Conservation (phyloP, 805 yeast genomes). For the Saturnispora silvae region DNA sequence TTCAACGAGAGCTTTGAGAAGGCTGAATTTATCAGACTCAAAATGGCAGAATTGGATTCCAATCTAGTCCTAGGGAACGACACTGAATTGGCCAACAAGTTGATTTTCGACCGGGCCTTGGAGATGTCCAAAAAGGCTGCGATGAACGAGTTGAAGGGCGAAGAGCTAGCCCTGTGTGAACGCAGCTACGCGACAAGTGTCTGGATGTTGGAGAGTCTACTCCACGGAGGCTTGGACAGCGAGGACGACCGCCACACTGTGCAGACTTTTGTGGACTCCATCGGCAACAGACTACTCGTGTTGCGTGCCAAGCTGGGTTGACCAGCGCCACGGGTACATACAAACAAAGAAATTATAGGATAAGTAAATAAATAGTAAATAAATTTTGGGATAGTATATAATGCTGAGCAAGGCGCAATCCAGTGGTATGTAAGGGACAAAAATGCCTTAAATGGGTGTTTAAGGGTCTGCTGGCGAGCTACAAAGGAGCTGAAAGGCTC, state of each 20-base stretch:
- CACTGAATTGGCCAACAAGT: slow-evolving; percentile 53
- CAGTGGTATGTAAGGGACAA: too few species aligned
- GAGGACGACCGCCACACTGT: slow-evolving; percentile 66
- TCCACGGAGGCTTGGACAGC: slow-evolving; percentile 45
- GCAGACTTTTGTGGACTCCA: slow-evolving; percentile 71
- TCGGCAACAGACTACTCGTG: slow-evolving; percentile 68
- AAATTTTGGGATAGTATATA: background rate
- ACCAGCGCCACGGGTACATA: background rate
- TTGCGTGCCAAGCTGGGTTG: slow-evolving; percentile 47
- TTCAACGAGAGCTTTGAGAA: slow-evolving; percentile 84
- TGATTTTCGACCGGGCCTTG: slow-evolving; percentile 85
- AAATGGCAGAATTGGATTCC: slow-evolving; percentile 39
- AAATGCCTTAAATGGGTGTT: too few species aligned
- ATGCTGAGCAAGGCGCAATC: background rate
- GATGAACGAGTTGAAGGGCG: slow-evolving; percentile 64
- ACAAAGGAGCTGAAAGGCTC: too few species aligned
- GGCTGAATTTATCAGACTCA: slow-evolving; percentile 65
- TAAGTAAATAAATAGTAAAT: background rate
- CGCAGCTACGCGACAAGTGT: slow-evolving; percentile 81
- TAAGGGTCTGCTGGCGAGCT: too few species aligned
- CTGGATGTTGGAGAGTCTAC: slow-evolving; percentile 89
- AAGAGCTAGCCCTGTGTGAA: slow-evolving; percentile 69
- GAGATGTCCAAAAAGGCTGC: slow-evolving; percentile 92
- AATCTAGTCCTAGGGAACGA: background rate
- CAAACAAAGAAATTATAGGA: background rate